A percentile compares a stretch with the other conserved stretches of the same genome.
Evolutionary conservation across 495 filamentous ascomycete species (phyloP).

Genomic region (Pseudoneurospora amorphoporcata): DNA sequence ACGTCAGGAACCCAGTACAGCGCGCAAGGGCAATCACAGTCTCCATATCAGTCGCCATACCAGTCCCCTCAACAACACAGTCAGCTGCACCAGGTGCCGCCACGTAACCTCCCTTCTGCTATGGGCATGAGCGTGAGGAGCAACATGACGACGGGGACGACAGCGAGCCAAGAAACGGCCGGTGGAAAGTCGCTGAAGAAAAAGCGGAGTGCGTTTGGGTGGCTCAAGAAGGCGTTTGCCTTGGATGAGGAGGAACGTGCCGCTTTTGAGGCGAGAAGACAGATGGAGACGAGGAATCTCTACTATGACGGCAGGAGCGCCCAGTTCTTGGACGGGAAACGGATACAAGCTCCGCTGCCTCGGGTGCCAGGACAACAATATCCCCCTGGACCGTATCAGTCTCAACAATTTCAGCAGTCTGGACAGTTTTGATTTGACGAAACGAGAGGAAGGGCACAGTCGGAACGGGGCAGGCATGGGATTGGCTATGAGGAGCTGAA

Average conservation of each 20-base stretch:
- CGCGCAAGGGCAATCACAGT: background rate
- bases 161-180: conserved; percentile 5
- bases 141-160: conserved; percentile 26
- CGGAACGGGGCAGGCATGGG: background rate
- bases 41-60: background rate
- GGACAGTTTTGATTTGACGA: background rate
- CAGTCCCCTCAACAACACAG: conserved; percentile 2
- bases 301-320: conserved; percentile 34
- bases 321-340: conserved; percentile 35
- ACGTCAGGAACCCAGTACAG: conserved; percentile 28
- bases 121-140: conserved; percentile 45
- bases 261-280: conserved; percentile 38
- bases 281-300: conserved; percentile 25
- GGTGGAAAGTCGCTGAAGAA: conserved; percentile 37
- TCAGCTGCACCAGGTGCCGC: conserved; percentile 17
- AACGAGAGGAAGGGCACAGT: background rate
- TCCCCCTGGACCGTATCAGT: background rate
- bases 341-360: conserved; percentile 11
- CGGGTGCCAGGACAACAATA: background rate
- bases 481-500: no score
- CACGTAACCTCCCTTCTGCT: conserved; percentile 35
- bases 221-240: conserved; percentile 49
- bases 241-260: conserved; percentile 46
- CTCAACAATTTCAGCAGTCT: background rate
- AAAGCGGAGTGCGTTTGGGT: conserved; percentile 49